phyloP scores from a whole-genome alignment of 139 green algal genomes.

The Haematococcus sp. region DNA sequence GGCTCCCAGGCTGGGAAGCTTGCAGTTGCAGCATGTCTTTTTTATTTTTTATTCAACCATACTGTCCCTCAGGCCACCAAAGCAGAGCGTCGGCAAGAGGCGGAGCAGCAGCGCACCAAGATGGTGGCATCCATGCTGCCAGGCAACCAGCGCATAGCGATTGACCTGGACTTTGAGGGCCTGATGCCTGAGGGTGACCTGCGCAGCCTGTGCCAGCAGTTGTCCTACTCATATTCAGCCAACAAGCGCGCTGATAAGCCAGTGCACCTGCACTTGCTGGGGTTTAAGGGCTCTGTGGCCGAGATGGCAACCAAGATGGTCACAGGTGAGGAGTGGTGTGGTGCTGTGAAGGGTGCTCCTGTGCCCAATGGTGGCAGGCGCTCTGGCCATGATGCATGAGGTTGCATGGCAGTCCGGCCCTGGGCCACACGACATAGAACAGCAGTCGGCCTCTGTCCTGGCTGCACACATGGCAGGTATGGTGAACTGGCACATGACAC shows the following conservation, averaged over 20 bases:
- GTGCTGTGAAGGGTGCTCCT: not conserved
- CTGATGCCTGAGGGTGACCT: constrained; percentile 65
- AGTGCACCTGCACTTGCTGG: constrained; percentile 51
- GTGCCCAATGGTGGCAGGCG: too few species aligned
- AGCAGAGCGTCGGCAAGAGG: too few species aligned
- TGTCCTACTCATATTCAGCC: constrained; percentile 63
- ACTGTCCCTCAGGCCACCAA: too few species aligned
- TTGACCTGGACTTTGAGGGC: constrained; percentile 74
- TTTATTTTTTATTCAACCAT: too few species aligned
- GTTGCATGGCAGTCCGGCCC: too few species aligned
- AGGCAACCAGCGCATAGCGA: constrained; percentile 37
- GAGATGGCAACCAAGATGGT: constrained; percentile 13
- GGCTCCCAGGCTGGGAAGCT: too few species aligned
- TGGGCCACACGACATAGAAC: too few species aligned
- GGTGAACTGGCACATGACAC: constrained; percentile 56
- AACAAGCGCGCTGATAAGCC: constrained; percentile 27
- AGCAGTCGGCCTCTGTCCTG: too few species aligned
- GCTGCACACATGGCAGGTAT: constrained; percentile 28
- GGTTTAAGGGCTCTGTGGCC: constrained; percentile 38
- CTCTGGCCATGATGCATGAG: too few species aligned
- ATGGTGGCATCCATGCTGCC: too few species aligned
- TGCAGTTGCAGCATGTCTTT: too few species aligned
- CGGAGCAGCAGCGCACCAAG: too few species aligned
- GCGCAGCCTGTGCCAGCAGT: constrained; percentile 62
- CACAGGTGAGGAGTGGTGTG: constrained; percentile 6